Evolutionary conservation across 2,329 filamentous ascomycete species (phyloP), one percentile per base, ranked within the genome.

Genomic region (Trichoderma endophyticum): DNA sequence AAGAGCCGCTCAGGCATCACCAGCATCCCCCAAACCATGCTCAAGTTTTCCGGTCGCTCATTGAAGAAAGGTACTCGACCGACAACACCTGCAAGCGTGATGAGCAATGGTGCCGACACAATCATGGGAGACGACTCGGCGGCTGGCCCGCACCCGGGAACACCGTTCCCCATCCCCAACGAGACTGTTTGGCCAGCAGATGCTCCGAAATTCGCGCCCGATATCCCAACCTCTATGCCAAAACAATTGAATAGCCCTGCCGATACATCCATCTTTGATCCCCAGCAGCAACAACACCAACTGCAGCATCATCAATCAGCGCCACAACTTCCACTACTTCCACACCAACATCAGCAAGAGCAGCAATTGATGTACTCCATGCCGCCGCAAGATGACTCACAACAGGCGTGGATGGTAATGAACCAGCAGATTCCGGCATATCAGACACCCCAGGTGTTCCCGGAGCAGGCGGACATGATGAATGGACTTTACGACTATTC

Each of bases 131-230:
- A 82, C 62, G 81, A 82, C 62, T 71, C 75, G 48, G 76, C 77
- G 32, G 73, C 75, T 64, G 82, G 81, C 3, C 82, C 80, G 72
- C 82, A 83, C 73, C 82, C 82, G 1, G 82, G 82, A 64, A 83
- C 82, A 12, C 82, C 82, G 5, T 82, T 82, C 74, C 79, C 79
- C 4, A 83, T 84, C 59, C 82, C 82, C 18, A 80, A 80, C 67
- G 81, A 82, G 72, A 76, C 75, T 11, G 77, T 78, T 28, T 82
- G 82, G 79, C 79, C 81, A 4, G 75, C 79, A n/a, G 81, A 82
- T 57, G 80, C 80, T 6, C 81, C 81, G 67, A 81, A 81, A 74
- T 82, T 83, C 71, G 81, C 81, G 8, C 81, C 81, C 9, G 81
- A 83, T 43, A 73, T 73, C 32, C 73, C 76, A 6, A 74, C 72